phyloP scores from a whole-genome alignment of 2,329 filamentous ascomycete species.

The Ophiostoma tasmaniense region DNA sequence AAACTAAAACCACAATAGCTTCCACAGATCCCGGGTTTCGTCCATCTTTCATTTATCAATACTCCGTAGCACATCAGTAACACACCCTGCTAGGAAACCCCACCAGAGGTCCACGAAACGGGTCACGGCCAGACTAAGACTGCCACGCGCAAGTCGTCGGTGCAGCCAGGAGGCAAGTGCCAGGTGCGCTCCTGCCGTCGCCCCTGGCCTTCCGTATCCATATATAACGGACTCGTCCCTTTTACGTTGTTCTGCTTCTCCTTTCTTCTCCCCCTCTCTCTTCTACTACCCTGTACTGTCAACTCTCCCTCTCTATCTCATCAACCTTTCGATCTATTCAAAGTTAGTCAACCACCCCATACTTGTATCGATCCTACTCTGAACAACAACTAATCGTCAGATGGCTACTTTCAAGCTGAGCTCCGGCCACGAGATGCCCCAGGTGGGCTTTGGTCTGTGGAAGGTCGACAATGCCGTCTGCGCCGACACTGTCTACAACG shows the following conservation, averaged over 20 bases:
- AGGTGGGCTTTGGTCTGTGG: constrained; percentile 73
- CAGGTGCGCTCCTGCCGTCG: constrained; percentile 1
- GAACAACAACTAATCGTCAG: constrained; percentile 6
- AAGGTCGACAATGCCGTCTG: constrained; percentile 68
- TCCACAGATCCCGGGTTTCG: neutral
- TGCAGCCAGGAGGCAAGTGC: neutral
- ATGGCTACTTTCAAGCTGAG: constrained; percentile 49
- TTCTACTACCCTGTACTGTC: neutral
- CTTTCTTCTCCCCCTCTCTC: neutral
- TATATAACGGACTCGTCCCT: constrained; percentile 2
- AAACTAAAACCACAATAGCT: neutral
- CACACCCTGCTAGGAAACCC: neutral
- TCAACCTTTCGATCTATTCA: neutral
- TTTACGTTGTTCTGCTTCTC: neutral
- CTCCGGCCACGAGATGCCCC: constrained; percentile 61
- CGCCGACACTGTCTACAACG: constrained; percentile 71
- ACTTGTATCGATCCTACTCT: neutral
- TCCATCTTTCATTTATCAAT: neutral
- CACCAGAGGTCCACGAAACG: constrained; percentile 6
- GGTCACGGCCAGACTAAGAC: neutral
- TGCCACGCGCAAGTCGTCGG: neutral
- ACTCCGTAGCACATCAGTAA: neutral
- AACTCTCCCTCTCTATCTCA: no score
- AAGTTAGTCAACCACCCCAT: neutral
- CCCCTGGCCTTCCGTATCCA: neutral